Percentiles rank a stretch among this genome's conserved stretches.
phyloP scores from a whole-genome alignment of 495 filamentous ascomycete genomes.

The Penicillium soppii region DNA sequence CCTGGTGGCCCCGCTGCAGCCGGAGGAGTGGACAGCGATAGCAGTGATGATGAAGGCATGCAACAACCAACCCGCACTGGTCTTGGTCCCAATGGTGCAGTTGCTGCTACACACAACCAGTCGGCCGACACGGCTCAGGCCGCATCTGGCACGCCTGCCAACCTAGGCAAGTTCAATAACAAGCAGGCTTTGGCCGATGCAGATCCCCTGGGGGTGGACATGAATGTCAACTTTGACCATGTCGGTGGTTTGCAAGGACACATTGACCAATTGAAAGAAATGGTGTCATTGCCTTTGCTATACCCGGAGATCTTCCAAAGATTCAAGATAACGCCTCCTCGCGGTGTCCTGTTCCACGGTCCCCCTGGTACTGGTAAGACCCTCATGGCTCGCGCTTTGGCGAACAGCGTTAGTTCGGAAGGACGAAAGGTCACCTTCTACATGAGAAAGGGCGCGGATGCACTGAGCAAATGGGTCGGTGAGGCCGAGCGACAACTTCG shows the following conservation, averaged over 20 bases:
- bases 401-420: slow-evolving; percentile 74
- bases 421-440: slow-evolving; percentile 96
- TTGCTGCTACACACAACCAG: slow-evolving; percentile 59
- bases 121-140: slow-evolving; percentile 62
- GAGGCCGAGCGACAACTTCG: slow-evolving; percentile 94
- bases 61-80: slow-evolving; percentile 59
- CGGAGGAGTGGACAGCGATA: slow-evolving; percentile 87
- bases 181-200: slow-evolving; percentile 80
- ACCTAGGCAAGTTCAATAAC: slow-evolving; percentile 88
- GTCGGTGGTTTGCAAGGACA: slow-evolving; percentile 90
- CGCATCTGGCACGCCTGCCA: slow-evolving; percentile 67
- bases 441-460: slow-evolving; percentile 98
- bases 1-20: slow-evolving; percentile 70
- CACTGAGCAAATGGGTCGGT: slow-evolving; percentile 97
- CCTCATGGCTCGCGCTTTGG: slow-evolving; percentile 84
- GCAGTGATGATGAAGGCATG: slow-evolving; percentile 86
- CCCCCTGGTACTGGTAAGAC: slow-evolving; percentile 98
- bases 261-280: slow-evolving; percentile 95
- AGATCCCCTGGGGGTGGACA: slow-evolving; percentile 88
- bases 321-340: slow-evolving; percentile 88
- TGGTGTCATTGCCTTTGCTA: slow-evolving; percentile 89
- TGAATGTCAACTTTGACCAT: slow-evolving; percentile 85
- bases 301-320: slow-evolving; percentile 94
- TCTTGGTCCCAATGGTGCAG: slow-evolving; percentile 49
- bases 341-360: slow-evolving; percentile 94